A percentile compares a stretch with the other conserved stretches of the same genome.
Evolutionary conservation across 2,329 filamentous ascomycete genomes (phyloP).

Genomic region (Cladobotryum mycophilum): DNA sequence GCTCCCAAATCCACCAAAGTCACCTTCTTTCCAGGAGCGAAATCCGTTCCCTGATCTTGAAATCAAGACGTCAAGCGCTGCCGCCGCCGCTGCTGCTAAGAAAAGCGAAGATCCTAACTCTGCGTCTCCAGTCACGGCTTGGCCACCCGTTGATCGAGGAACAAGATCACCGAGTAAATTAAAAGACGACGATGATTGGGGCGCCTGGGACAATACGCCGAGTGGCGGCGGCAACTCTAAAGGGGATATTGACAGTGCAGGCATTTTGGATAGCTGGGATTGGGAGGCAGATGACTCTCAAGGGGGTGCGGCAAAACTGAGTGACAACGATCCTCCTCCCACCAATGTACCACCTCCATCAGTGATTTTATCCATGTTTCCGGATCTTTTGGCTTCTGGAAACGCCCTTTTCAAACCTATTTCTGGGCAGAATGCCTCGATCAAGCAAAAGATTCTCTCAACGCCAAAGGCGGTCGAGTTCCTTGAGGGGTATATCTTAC

Average conservation of each 20-base stretch:
- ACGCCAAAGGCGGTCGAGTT: conserved; percentile 58
- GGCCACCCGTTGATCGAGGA: conserved; percentile 27
- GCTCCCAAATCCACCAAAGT: conserved; percentile 44
- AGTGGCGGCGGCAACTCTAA: conserved; percentile 15
- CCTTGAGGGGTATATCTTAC: conserved; percentile 55
- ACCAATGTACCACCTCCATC: conserved; percentile 87
- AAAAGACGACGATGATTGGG: conserved; percentile 42
- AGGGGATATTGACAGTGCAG: conserved; percentile 12
- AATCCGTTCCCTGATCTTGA: conserved; percentile 47
- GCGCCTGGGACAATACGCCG: conserved; percentile 43
- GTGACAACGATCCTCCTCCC: conserved; percentile 52
- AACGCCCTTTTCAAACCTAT: conserved; percentile 62
- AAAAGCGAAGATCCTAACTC: conserved; percentile 10
- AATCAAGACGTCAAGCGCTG: conserved; percentile 34
- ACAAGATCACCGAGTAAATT: conserved; percentile 19
- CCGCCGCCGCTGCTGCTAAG: conserved; percentile 27
- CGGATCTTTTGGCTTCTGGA: conserved; percentile 61
- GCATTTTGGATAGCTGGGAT: conserved; percentile 36
- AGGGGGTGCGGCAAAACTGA: conserved; percentile 15
- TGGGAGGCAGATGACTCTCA: conserved; percentile 40
- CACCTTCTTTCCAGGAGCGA: conserved; percentile 46
- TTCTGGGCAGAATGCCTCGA: conserved; percentile 48
- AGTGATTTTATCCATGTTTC: conserved; percentile 71
- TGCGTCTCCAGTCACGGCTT: conserved; percentile 37
- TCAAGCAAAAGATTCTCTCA: conserved; percentile 58